A percentile compares a stretch with the other conserved stretches of the same genome.
Evolutionary conservation across 768 basidiomycete genomes (phyloP).

Genomic region (Exidia glandulosa): DNA sequence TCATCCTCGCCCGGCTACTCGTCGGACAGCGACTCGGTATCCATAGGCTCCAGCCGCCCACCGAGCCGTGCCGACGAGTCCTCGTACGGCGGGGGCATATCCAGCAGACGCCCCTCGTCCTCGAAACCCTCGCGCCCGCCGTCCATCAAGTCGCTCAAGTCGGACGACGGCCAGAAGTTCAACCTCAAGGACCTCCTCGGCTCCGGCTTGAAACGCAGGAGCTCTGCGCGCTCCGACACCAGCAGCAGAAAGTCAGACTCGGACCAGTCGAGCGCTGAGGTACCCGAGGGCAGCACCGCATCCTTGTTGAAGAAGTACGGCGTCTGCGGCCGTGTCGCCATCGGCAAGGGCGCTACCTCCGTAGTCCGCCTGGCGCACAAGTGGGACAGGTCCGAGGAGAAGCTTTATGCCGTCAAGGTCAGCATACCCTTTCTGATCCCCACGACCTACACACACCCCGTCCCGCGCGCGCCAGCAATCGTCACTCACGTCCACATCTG

Average conservation of each 20-base stretch:
- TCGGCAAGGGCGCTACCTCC: constrained; percentile 97
- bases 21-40: constrained; percentile 15
- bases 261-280: constrained; percentile 31
- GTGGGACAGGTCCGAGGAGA: constrained; percentile 95
- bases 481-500: not conserved
- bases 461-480: not conserved
- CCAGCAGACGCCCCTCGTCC: constrained; percentile 11
- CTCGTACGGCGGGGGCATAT: constrained; percentile 1
- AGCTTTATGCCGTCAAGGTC: constrained; percentile 96
- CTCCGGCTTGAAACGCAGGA: constrained; percentile 64
- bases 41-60: constrained; percentile 9
- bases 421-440: constrained; percentile 15
- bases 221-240: constrained; percentile 58
- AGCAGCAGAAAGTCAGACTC: constrained; percentile 61
- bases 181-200: constrained; percentile 77
- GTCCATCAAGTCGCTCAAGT: constrained; percentile 34
- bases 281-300: constrained; percentile 34
- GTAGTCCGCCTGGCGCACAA: constrained; percentile 96
- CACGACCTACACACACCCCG: too few relatives aligned
- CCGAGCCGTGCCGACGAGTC: constrained; percentile 4
- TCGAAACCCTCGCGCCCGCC: constrained; percentile 25
- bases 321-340: constrained; percentile 91
- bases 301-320: constrained; percentile 85
- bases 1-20: constrained; percentile 13
- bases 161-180: constrained; percentile 58